Evolutionary conservation across 2,329 filamentous ascomycete genomes (phyloP).

Genomic region (Claviceps monticola): DNA sequence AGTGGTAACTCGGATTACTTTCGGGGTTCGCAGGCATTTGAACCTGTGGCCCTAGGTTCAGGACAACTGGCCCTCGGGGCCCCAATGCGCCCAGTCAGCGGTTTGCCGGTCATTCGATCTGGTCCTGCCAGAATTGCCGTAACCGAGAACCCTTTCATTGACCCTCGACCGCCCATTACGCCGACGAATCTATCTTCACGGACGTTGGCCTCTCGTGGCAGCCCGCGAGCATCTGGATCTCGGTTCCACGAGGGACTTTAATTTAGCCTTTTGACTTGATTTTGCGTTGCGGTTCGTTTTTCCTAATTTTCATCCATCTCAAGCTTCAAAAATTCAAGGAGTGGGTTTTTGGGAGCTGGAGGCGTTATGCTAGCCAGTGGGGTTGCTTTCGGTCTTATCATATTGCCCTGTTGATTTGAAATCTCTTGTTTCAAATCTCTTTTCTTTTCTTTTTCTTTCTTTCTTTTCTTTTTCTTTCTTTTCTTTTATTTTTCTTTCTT

Average conservation of each 20-base stretch:
- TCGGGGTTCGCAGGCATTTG: constrained; percentile 36
- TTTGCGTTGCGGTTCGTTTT: neutral
- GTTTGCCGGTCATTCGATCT: constrained; percentile 46
- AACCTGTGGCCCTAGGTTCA: constrained; percentile 18
- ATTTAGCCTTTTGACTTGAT: constrained; percentile 4
- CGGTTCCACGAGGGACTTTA: constrained; percentile 29
- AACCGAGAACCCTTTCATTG: constrained; percentile 36
- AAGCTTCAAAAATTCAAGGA: neutral
- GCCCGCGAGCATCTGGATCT: constrained; percentile 22
- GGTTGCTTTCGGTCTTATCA: neutral
- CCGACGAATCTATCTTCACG: constrained; percentile 17
- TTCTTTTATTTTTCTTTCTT: too few relatives aligned
- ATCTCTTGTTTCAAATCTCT: neutral
- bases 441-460: neutral
- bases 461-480: neutral
- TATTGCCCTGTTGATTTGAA: neutral
- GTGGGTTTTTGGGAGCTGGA: neutral
- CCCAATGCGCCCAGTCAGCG: constrained; percentile 47
- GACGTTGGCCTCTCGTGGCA: constrained; percentile 21
- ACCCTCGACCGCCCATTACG: constrained; percentile 14
- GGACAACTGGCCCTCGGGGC: constrained; percentile 37
- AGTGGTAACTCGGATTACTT: constrained; percentile 39
- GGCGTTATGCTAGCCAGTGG: neutral
- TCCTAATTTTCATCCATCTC: neutral
- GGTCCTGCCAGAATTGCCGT: constrained; percentile 52